Evolutionary conservation across 371 early-diverging fungal species (phyloP).

Genomic region (Rhizomucor miehei): DNA sequence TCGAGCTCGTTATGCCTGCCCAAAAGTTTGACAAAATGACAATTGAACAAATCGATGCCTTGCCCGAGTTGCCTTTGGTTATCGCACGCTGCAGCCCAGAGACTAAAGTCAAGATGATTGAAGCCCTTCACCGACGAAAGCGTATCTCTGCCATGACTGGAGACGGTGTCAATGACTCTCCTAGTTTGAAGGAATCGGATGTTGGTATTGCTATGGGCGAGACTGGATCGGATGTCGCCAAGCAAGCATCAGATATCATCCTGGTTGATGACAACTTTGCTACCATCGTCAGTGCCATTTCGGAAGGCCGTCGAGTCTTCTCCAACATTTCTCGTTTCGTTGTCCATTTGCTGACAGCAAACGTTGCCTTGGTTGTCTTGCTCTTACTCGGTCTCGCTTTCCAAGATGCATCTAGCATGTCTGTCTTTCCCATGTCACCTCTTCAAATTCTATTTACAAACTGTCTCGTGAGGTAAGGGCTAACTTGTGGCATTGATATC

Average conservation of each 20-base stretch:
- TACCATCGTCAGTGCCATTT: slow-evolving; percentile 80
- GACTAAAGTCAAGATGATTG: slow-evolving; percentile 96
- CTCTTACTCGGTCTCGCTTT: slow-evolving; percentile 71
- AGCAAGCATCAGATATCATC: slow-evolving; percentile 90
- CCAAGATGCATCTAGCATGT: slow-evolving; percentile 50
- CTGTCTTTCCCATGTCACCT: slow-evolving; percentile 77
- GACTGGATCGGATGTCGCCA: slow-evolving; percentile 88
- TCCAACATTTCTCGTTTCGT: slow-evolving; percentile 93
- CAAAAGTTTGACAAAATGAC: slow-evolving; percentile 79
- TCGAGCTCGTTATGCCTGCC: slow-evolving; percentile 77
- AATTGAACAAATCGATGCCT: slow-evolving; percentile 76
- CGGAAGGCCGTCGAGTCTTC: slow-evolving; percentile 85
- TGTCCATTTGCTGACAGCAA: slow-evolving; percentile 86
- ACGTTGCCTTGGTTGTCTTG: slow-evolving; percentile 71
- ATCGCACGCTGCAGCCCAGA: slow-evolving; percentile 96
- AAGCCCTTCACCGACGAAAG: slow-evolving; percentile 84
- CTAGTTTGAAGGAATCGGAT: slow-evolving; percentile 87
- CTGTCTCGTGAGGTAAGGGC: slow-evolving; percentile 56
- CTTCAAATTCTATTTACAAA: slow-evolving; percentile 90
- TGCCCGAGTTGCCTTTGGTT: slow-evolving; percentile 82
- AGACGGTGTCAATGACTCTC: slow-evolving; percentile 93
- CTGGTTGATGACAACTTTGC: slow-evolving; percentile 87
- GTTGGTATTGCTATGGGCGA: slow-evolving; percentile 94
- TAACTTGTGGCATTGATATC: too few species aligned
- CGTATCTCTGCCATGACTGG: slow-evolving; percentile 81